Conservation (phyloP, 768 basidiomycete species). For the Trametopsis cervina region DNA sequence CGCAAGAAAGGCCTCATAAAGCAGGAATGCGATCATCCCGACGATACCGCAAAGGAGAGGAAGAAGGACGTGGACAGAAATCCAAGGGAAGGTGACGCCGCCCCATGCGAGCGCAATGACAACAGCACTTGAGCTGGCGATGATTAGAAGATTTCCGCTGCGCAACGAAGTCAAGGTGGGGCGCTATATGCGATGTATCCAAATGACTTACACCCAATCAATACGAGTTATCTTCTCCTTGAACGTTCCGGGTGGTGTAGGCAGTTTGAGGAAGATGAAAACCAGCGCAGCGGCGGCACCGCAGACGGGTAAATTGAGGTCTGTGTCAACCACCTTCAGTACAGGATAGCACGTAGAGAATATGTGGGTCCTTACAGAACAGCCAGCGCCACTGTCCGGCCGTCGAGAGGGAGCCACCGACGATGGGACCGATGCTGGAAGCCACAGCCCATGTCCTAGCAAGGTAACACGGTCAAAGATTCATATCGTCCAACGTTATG, state of each 20-base stretch:
- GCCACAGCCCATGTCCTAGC: slow-evolving; percentile 7
- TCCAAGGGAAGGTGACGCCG: slow-evolving; percentile 31
- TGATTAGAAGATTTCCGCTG: slow-evolving; percentile 22
- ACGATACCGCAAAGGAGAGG: slow-evolving; percentile 30
- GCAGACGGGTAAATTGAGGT: slow-evolving; percentile 28
- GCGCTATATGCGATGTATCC: not conserved
- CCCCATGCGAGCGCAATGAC: slow-evolving; percentile 25
- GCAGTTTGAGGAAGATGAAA: slow-evolving; percentile 5
- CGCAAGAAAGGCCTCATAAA: slow-evolving; percentile 1
- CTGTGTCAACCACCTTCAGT: slow-evolving; percentile 13
- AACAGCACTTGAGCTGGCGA: slow-evolving; percentile 13
- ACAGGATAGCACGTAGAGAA: too few relatives aligned
- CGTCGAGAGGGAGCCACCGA: slow-evolving; percentile 17
- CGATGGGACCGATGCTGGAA: slow-evolving; percentile 3
- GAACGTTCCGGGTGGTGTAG: slow-evolving; percentile 22
- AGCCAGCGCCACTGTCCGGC: slow-evolving; percentile 23
- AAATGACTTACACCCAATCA: slow-evolving; percentile 22
- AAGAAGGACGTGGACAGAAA: slow-evolving; percentile 23
- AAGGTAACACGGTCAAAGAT: not conserved
- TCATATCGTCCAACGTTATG: not conserved
- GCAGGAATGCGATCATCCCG: slow-evolving; percentile 13
- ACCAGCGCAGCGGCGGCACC: slow-evolving; percentile 7
- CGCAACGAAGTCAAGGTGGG: not conserved
- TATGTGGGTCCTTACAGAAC: slow-evolving; percentile 24
- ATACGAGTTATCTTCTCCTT: slow-evolving; percentile 12